Evolutionary conservation across 2,329 filamentous ascomycete species (phyloP).

Genomic region (Thermoascus crustaceus): DNA sequence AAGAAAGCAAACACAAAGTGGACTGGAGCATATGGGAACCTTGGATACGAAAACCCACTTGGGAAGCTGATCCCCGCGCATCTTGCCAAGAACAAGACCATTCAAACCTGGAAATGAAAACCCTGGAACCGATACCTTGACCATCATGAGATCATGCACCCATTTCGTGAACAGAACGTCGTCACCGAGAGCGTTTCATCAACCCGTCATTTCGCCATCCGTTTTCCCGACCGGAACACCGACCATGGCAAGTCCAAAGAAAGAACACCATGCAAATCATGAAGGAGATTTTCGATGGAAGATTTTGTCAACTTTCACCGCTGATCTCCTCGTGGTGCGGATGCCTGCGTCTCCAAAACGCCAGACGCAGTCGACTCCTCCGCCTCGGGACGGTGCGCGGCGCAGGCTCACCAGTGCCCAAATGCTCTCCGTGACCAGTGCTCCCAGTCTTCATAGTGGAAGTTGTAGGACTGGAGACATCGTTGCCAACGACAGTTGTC

Average conservation of each 20-base stretch:
- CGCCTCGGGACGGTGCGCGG: conserved; percentile 26
- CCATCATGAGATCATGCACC: conserved; percentile 23
- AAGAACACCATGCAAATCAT: conserved; percentile 14
- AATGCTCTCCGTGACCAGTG: conserved; percentile 7
- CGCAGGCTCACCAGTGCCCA: conserved; percentile 11
- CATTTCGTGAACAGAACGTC: conserved; percentile 20
- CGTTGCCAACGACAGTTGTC: conserved; percentile 14
- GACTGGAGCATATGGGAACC: conserved; percentile 1
- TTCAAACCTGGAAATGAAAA: conserved; percentile 7
- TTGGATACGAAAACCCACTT: conserved; percentile 2
- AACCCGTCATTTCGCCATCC: conserved; percentile 15
- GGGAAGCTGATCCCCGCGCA: not conserved
- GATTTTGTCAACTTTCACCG: conserved; percentile 21
- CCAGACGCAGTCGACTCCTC: conserved; percentile 32
- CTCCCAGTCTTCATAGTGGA: conserved; percentile 21
- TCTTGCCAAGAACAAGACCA: conserved; percentile 5
- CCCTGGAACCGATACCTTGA: conserved; percentile 10
- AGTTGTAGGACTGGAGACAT: conserved; percentile 19
- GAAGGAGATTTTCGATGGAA: conserved; percentile 9
- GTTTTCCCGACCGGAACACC: conserved; percentile 4
- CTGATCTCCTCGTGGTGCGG: conserved; percentile 23
- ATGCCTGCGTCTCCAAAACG: conserved; percentile 33
- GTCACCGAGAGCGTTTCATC: conserved; percentile 19
- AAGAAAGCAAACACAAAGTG: conserved; percentile 5
- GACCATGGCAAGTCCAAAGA: conserved; percentile 8